Base-by-base conservation (phyloP, 1,139 yeast species). In the Kodamaea sp. region DNA sequence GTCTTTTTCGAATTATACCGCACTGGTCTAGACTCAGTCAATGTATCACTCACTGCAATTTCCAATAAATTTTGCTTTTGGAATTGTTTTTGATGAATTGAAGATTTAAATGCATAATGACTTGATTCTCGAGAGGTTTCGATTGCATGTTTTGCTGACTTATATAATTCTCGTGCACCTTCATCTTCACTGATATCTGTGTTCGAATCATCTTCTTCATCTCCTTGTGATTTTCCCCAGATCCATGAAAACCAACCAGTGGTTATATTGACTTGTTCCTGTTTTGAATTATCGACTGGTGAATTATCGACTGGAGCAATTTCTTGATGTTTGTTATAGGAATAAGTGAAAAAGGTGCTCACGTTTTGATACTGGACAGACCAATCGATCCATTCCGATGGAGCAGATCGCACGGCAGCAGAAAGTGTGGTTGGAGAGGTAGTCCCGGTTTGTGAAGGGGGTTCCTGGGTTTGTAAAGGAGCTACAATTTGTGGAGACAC, bases 11-110 rank as follows among this genome's bases (percentile, higher is more conserved):
- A 53, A 32, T 60, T 58, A 44, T 60, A 65, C 35, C 48, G 54
- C 0, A 73, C 73, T 2, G 80, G 79, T 8, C 50, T 57, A 0
- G 50, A 36, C 44, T 70, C 73, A 1, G 77, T 62, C 10, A 53
- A 47, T 0, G 79, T 72, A 5, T 64, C 70, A 28, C 58, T 47
- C 0, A 74, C 78, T 0, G 75, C 65, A 30, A 73, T 46, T 38
- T 68, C 72, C 25, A 55, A 47, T 5, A 38, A 42, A 33, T 40
- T 40, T 15, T 41, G 43, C 12, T 44, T 37, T 22, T 41, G 33
- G 20, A 30, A 38, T 10, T 27, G 35, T 7, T 34, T 31, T 25
- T 34, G 36, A 11, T 35, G 38, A 8, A 37, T 35, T 1, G 58
- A 49, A 20, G 57, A 61, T 39, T 57, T 62, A 37, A 62, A 58